phyloP scores from a whole-genome alignment of 208 protist genomes.

The Jaenimonas drosophilae region DNA sequence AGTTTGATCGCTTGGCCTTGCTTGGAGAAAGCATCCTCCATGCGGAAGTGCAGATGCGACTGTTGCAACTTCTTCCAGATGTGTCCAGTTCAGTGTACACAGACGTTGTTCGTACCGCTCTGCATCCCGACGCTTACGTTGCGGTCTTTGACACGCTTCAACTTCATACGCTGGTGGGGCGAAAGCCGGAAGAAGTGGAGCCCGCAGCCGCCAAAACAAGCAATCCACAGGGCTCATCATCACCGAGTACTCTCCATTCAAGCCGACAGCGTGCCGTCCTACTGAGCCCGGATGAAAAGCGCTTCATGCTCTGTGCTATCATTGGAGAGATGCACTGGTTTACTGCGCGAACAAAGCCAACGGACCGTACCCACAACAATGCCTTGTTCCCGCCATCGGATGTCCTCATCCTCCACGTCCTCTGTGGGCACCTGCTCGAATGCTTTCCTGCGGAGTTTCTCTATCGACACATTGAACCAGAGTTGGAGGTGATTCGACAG shows the following conservation, averaged over 20 bases:
- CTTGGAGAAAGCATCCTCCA: slow-evolving; percentile 49
- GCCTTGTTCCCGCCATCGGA: slow-evolving; percentile 85
- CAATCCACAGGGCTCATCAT: too few relatives aligned
- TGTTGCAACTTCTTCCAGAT: slow-evolving; percentile 58
- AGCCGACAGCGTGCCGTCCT: too few relatives aligned
- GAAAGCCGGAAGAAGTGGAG: too few relatives aligned
- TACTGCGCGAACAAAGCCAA: slow-evolving; percentile 57
- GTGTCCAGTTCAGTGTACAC: slow-evolving; percentile 19
- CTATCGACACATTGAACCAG: slow-evolving; percentile 29
- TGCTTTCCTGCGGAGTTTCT: slow-evolving; percentile 72
- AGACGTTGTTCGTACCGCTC: slow-evolving; percentile 4
- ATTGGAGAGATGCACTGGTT: slow-evolving; percentile 86
- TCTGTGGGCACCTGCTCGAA: slow-evolving; percentile 68
- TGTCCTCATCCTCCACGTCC: slow-evolving; percentile 77
- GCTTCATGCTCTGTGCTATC: slow-evolving; percentile 63
- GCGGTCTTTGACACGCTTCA: slow-evolving; percentile 41
- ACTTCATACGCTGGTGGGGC: not conserved
- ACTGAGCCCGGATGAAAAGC: slow-evolving; percentile 22
- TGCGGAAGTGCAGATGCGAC: slow-evolving; percentile 36
- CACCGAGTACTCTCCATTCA: too few relatives aligned
- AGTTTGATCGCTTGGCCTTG: slow-evolving; percentile 65
- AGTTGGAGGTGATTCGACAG: slow-evolving; percentile 28
- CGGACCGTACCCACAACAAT: slow-evolving; percentile 84
- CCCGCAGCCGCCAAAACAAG: too few relatives aligned
- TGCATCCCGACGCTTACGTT: slow-evolving; percentile 26